Conservation (phyloP, 2,329 filamentous ascomycete genomes). For the Ascochyta lentis region DNA sequence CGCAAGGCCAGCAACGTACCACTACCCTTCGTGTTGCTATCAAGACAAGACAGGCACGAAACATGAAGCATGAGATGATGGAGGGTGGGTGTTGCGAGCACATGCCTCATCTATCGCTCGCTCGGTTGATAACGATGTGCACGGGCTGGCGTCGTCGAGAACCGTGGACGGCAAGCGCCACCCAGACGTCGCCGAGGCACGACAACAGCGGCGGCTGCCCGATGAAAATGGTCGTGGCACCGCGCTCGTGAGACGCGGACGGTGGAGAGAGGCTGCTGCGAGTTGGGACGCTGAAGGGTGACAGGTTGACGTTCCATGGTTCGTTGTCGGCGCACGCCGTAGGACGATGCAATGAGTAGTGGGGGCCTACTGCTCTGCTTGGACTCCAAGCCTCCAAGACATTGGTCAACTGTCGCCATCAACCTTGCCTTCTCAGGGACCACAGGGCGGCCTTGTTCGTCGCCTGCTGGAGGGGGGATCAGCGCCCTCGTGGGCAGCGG, state of each 20-base stretch:
- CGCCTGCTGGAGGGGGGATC: conserved; percentile 1
- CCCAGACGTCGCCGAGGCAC: conserved; percentile 12
- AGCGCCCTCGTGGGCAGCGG: conserved; percentile 13
- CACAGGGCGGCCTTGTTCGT: conserved; percentile 13
- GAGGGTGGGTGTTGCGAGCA: conserved; percentile 11
- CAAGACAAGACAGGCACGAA: neutral
- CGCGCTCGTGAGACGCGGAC: conserved; percentile 1
- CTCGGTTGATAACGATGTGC: conserved; percentile 11
- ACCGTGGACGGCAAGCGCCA: conserved; percentile 8
- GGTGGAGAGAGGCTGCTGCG: neutral
- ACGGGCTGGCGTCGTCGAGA: conserved; percentile 9
- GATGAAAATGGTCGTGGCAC: conserved; percentile 1
- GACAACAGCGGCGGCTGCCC: neutral
- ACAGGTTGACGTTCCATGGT: conserved; percentile 17
- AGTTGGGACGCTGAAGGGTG: conserved; percentile 4
- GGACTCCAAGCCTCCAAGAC: conserved; percentile 13
- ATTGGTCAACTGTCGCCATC: conserved; percentile 21
- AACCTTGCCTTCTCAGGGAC: conserved; percentile 6
- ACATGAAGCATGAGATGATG: conserved; percentile 4
- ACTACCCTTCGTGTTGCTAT: neutral
- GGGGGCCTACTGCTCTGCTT: conserved; percentile 5
- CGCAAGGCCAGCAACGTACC: conserved; percentile 9
- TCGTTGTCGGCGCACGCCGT: conserved; percentile 13
- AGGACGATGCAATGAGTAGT: neutral
- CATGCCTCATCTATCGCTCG: conserved; percentile 10